Evolutionary conservation across 2,329 filamentous ascomycete genomes (phyloP), one percentile per base, ranked within the genome.

Genomic region (Nannizzia gypsea): DNA sequence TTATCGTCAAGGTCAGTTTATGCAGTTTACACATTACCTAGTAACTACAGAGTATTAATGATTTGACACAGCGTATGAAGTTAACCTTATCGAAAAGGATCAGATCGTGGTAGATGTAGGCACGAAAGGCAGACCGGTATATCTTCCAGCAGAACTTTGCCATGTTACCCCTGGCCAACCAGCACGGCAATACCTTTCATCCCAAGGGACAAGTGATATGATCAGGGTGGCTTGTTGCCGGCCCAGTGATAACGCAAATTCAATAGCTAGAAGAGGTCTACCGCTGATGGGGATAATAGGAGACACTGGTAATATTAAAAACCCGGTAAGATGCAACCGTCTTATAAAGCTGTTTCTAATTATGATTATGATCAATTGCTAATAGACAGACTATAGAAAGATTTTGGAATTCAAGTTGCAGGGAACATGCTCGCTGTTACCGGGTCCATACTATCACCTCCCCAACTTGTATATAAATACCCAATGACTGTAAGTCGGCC

Each of bases 51-150:
- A 55, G 31, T 36, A 3, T n/a, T 11, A 9, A 26, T 38, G 1
- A 6, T 5, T 3, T 17, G 8, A n/a, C 11, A 17, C 20, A 55
- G 52, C 26, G 6, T n/a, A 55, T 9, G n/a, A 6, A 15, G 24
- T 42, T 8, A 13, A 44, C n/a, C 56, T 55, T 20, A 17, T n/a
- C 9, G 9, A 55, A 38, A 36, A 70, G 0, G 66, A 76, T 1
- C 71, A 80, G 3, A 84, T 87, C 0, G 76, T 89, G 0, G 71
- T 91, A 63, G 90, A 91, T 66, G 76, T 86, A 5, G 87, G 87
- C 2, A 81, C 72, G 9, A 67, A 67, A 0, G 71, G 75, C 0
- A 81, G 79, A 9, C 84, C 86, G 0, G 77, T 77, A 0, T 89
- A 86, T 64, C 71, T 88, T 42, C 87, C 88, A 0, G 80, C 83